phyloP scores from a whole-genome alignment of 202 grass and related monocot species.

The Alloteropsis angusta region DNA sequence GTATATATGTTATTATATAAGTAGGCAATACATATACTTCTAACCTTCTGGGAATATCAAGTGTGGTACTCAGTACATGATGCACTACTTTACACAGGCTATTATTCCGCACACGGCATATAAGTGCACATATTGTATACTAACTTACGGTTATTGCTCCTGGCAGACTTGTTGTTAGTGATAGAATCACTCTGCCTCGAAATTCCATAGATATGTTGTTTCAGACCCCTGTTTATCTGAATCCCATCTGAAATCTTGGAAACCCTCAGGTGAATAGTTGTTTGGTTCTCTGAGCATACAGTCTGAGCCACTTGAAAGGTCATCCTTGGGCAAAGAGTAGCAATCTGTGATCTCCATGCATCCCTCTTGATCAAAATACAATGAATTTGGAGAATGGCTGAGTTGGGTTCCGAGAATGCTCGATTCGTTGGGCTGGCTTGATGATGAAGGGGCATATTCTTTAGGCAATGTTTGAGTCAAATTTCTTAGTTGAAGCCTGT shows the following conservation, averaged over 20 bases:
- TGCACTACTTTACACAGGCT: background rate
- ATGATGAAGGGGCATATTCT: background rate
- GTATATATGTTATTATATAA: background rate
- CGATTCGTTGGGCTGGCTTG: background rate
- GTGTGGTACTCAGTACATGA: background rate
- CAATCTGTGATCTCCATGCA: constrained; percentile 17
- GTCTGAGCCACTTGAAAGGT: constrained; percentile 22
- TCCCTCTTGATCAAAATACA: constrained; percentile 17
- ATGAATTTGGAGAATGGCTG: background rate
- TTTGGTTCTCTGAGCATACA: constrained; percentile 19
- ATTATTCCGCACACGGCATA: background rate
- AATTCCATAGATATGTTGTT: constrained; percentile 25
- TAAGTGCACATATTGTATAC: background rate
- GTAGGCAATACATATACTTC: background rate
- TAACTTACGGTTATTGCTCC: background rate
- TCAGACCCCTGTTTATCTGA: constrained; percentile 16
- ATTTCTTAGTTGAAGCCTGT: constrained; percentile 14
- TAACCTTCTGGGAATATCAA: background rate
- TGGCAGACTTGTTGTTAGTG: background rate
- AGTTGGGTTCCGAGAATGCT: background rate
- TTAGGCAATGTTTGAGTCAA: background rate
- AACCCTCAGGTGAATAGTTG: background rate
- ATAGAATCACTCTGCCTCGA: background rate
- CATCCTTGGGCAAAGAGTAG: constrained; percentile 23
- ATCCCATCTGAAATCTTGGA: constrained; percentile 21